phyloP scores from a whole-genome alignment of 441 rosid species.

The Gossypium schwendimanii region DNA sequence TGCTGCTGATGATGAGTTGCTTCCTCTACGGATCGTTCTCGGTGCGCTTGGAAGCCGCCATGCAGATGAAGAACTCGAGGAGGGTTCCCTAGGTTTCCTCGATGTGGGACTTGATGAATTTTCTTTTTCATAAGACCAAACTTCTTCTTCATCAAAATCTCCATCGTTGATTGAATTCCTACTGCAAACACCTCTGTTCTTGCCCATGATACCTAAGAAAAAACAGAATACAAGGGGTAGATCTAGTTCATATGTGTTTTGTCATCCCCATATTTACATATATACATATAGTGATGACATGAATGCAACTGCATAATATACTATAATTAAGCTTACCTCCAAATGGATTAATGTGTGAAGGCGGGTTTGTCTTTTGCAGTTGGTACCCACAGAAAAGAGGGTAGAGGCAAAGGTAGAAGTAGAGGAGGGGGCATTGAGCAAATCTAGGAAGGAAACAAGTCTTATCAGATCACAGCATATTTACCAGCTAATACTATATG shows the following conservation, averaged over 20 bases:
- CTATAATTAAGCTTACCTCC: constrained; percentile 7
- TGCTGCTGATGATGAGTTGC: background rate
- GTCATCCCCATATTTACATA: background rate
- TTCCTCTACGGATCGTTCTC: constrained; percentile 35
- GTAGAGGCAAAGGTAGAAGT: background rate
- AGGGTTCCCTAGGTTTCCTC: constrained; percentile 26
- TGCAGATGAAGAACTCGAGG: constrained; percentile 34
- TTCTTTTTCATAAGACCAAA: constrained; percentile 46
- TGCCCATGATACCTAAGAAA: constrained; percentile 26
- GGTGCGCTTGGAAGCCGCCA: constrained; percentile 34
- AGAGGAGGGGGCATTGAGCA: constrained; percentile 11
- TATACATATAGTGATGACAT: no score
- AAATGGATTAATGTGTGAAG: background rate
- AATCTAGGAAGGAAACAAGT: constrained; percentile 13
- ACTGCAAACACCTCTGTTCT: constrained; percentile 17
- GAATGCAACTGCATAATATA: no score
- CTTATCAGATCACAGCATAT: constrained; percentile 6
- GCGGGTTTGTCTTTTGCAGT: background rate
- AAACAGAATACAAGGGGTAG: constrained; percentile 39
- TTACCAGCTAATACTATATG: background rate
- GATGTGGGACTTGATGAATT: constrained; percentile 33
- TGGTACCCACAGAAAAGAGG: constrained; percentile 12
- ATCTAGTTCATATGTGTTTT: constrained; percentile 18
- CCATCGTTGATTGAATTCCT: constrained; percentile 33
- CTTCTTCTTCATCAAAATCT: constrained; percentile 74